A percentile compares a stretch with the other conserved stretches of the same genome.
Conservation (phyloP, 2,329 filamentous ascomycete genomes). For the Sporothrix protearum region DNA sequence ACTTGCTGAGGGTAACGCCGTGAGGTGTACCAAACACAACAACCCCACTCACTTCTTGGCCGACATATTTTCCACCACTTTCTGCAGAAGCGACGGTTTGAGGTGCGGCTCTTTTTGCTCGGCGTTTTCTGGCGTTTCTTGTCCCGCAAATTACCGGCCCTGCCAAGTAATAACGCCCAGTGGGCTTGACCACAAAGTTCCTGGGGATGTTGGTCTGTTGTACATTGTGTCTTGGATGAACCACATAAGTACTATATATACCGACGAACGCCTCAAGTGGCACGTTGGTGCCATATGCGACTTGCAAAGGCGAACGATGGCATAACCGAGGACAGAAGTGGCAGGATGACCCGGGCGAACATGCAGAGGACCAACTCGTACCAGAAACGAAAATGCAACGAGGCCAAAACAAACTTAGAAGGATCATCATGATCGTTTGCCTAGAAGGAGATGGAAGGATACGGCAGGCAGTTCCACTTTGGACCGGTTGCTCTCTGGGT, state of each 20-base stretch:
- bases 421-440: neutral
- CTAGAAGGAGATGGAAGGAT: neutral
- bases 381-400: neutral
- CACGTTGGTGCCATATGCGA: neutral
- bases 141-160: slow-evolving; percentile 7
- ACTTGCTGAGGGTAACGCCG: neutral
- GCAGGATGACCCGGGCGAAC: neutral
- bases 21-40: neutral
- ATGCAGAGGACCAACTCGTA: neutral
- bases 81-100: neutral
- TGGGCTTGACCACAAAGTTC: neutral
- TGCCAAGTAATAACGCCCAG: neutral
- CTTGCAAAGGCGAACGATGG: neutral
- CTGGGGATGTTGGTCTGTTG: neutral
- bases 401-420: neutral
- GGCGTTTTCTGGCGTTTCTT: slow-evolving; percentile 4
- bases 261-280: too few species aligned
- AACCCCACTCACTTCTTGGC: neutral
- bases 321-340: neutral
- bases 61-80: neutral
- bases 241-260: neutral
- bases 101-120: neutral
- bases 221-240: neutral
- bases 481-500: neutral
- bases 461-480: neutral